Evolutionary conservation across 2,329 filamentous ascomycete species (phyloP).

Genomic region (Cryphonectria nitschkei): DNA sequence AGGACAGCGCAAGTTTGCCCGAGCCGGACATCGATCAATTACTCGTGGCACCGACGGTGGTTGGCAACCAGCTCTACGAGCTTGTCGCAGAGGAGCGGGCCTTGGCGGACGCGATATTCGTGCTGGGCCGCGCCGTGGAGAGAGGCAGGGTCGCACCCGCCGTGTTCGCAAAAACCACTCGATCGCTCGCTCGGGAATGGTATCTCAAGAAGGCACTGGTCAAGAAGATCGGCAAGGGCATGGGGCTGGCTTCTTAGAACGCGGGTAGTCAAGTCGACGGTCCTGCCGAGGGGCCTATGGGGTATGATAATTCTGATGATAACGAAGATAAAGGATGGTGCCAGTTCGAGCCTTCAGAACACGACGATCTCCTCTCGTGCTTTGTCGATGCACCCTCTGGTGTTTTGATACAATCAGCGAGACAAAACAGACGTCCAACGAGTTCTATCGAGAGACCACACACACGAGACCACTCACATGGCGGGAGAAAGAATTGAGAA

Average conservation of each 20-base stretch:
- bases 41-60: slow-evolving; percentile 89
- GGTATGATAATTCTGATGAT: not conserved
- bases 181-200: slow-evolving; percentile 76
- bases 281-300: not conserved
- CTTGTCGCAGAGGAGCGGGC: slow-evolving; percentile 87
- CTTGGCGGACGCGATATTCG: slow-evolving; percentile 84
- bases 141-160: slow-evolving; percentile 69
- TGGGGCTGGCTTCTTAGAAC: slow-evolving; percentile 59
- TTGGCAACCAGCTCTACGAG: slow-evolving; percentile 89
- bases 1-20: slow-evolving; percentile 68
- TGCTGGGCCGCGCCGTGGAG: slow-evolving; percentile 75
- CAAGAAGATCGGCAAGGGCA: slow-evolving; percentile 75
- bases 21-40: slow-evolving; percentile 86
- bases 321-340: not conserved
- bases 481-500: not conserved
- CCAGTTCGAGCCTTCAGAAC: not conserved
- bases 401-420: not conserved
- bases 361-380: too few species aligned
- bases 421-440: not conserved
- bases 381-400: not conserved
- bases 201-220: slow-evolving; percentile 83
- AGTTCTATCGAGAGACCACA: not conserved
- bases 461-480: not conserved
- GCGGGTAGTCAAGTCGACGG: slow-evolving; percentile 13
- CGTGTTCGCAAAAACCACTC: slow-evolving; percentile 79